Percentiles rank a stretch among this genome's conserved stretches.
phyloP scores from a whole-genome alignment of 1,284 basidiomycete species.

The Apiotrichum akiyoshidainum region DNA sequence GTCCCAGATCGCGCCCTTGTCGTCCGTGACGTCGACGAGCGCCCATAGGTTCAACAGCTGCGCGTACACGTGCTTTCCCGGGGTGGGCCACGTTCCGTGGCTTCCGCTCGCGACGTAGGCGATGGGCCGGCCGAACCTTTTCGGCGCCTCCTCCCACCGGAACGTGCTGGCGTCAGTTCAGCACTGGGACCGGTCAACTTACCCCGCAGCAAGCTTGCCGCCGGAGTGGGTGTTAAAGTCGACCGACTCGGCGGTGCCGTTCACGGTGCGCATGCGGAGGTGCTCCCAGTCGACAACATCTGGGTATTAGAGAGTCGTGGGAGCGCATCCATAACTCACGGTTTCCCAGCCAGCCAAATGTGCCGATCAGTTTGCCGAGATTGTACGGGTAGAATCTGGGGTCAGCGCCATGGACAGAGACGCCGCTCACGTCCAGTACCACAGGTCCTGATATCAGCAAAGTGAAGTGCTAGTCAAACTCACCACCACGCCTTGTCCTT shows the following conservation, averaged over 20 bases:
- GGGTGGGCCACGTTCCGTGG: slow-evolving; percentile 45
- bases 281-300: slow-evolving; percentile 49
- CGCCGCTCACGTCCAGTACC: slow-evolving; percentile 40
- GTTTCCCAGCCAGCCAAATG: slow-evolving; percentile 45
- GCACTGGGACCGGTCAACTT: slow-evolving; percentile 23
- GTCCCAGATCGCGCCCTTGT: slow-evolving; percentile 46
- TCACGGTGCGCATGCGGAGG: slow-evolving; percentile 39
- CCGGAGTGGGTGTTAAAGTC: slow-evolving; percentile 45
- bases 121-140: slow-evolving; percentile 33
- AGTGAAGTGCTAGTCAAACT: slow-evolving; percentile 14
- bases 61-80: slow-evolving; percentile 46
- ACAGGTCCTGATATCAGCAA: slow-evolving; percentile 34
- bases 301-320: slow-evolving; percentile 11
- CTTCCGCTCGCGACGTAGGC: slow-evolving; percentile 44
- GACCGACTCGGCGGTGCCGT: slow-evolving; percentile 39
- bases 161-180: slow-evolving; percentile 30
- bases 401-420: not conserved
- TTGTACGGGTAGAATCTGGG: slow-evolving; percentile 48
- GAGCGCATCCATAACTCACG: slow-evolving; percentile 25
- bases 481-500: slow-evolving; percentile 40
- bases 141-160: slow-evolving; percentile 41
- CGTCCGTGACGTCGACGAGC: slow-evolving; percentile 44
- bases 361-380: slow-evolving; percentile 43
- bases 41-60: slow-evolving; percentile 31
- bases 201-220: slow-evolving; percentile 34